Base-by-base conservation (phyloP, 2,329 filamentous ascomycete genomes). In the Mycosphaerelloides madeirae region DNA sequence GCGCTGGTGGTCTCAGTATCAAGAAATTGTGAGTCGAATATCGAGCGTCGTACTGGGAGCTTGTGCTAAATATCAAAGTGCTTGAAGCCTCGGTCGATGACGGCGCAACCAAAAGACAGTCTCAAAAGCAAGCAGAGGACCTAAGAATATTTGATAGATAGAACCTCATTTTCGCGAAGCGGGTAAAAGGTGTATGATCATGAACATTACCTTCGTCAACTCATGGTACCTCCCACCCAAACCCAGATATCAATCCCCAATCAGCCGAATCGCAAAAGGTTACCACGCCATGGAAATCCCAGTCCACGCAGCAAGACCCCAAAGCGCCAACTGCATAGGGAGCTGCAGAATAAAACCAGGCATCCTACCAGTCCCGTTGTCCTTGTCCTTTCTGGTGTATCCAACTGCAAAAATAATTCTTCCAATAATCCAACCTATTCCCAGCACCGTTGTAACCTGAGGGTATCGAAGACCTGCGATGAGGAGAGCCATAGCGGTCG, bases 381-480 rank as follows among this genome's bases (percentile, higher is more conserved):
- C 52, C 53, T 58, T 62, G 41, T 60, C 53, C 25, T 50, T 55
- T 46, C 60, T 62, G 15, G 70, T 72, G 57, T 75, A 75, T 33
- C 72, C 72, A 7, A 58, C 16, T 6, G 67, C 68, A 55, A 75
- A 83, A 15, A 78, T 41, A 0, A 69, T 54, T 25, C 78, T 65
- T 48, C 68, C 70, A 6, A 76, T 58, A 7, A 72, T 65, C 79
- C 79, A 83, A 2, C 62, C 59, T 0, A 62, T 62, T 7, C 76
- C 75, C 37, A 78, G 49, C 3, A 62, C 64, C 0, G 73, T 65
- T 2, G 72, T 65, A 3, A 70, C 62, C 20, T 68, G 56, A 0
- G 79, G 79, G 60, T 74, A 79, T 49, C 66, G 66, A 42, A 81
- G 54, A 2, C 79, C 79, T 0, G 73, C 69, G 42, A 81, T 68